Percentiles rank a stretch among this genome's conserved stretches.
Conservation (phyloP, 2,329 filamentous ascomycete species). For the Exophiala xenobiotica region DNA sequence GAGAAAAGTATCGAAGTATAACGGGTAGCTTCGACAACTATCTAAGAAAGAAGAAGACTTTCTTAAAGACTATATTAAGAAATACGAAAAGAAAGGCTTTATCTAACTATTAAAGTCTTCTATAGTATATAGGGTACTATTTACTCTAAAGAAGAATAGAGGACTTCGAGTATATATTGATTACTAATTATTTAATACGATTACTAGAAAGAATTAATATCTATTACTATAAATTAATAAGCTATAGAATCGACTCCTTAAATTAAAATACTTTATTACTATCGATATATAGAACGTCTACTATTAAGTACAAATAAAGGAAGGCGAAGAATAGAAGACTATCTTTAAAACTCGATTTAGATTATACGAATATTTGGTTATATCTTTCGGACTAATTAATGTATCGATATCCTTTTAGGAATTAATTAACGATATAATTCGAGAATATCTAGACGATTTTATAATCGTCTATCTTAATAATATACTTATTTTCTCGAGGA, state of each 20-base stretch:
- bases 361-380: slow-evolving; percentile 1
- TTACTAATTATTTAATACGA: background rate
- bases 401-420: slow-evolving; percentile 4
- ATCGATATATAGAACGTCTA: slow-evolving; percentile 5
- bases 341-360: slow-evolving; percentile 21
- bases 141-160: background rate
- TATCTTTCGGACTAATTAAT: background rate
- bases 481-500: slow-evolving; percentile 33
- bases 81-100: background rate
- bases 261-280: background rate
- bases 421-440: slow-evolving; percentile 14
- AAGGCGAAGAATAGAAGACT: slow-evolving; percentile 27
- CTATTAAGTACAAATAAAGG: slow-evolving; percentile 18
- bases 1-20: background rate
- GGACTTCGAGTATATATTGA: background rate
- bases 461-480: slow-evolving; percentile 26
- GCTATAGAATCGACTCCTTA: background rate
- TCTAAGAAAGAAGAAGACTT: background rate
- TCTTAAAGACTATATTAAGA: background rate
- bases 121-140: no score
- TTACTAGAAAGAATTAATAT: background rate
- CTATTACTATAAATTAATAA: background rate
- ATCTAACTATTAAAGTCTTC: background rate
- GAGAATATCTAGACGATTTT: slow-evolving; percentile 15
- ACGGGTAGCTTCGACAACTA: background rate